Base-by-base conservation (phyloP, 1,284 basidiomycete genomes). In the Pseudozyma sp. region DNA sequence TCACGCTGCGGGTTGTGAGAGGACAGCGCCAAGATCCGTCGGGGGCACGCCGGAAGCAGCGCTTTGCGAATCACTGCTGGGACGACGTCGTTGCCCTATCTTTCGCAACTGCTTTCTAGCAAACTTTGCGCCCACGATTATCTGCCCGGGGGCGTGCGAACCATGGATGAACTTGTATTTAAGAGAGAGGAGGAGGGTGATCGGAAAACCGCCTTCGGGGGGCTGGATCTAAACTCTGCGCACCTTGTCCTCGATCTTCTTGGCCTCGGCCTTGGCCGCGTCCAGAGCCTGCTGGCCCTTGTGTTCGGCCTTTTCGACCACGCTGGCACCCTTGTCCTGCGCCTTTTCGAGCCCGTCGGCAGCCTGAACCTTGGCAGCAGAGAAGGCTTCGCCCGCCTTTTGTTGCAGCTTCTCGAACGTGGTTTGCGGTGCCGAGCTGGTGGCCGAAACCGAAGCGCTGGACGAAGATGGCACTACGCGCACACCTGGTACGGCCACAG, bases 401-500 rank as follows among this genome's bases (percentile, higher is more conserved):
- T 81, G 75, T 54, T 77, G 78, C 33, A 83, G 54, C 55, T 73
- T 70, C 55, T 79, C 77, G 19, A 83, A 78, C 19, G 77, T 70
- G 24, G 79, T 73, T 33, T 70, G 67, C 11, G 77, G 75, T 60
- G 47, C 57, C 13, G 48, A 58, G 54, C 56, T 64, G 37, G 63
- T 58, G 14, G 62, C 56, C 29, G 67, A 64, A 34, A 17, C 85
- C 60, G 54, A 57, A 24, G 47, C 35, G 55, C 47, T 43, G 17
- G 58, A 83, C 70, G 34, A 85, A 72, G 30, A 84, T 80, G 85
- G 92, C 54, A 87, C 86, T 78, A 97, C 89, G 77, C 93, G 90
- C 65, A 92, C 93, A 75, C 94, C 94, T 40, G 94, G 92, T 84
- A 96, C 90, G 81, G 94, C 90, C 68, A 94, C 92, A 17, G 94